Evolutionary conservation across 2,329 filamentous ascomycete species (phyloP), one percentile per base, ranked within the genome.

Genomic region (Aspergillus fructus): DNA sequence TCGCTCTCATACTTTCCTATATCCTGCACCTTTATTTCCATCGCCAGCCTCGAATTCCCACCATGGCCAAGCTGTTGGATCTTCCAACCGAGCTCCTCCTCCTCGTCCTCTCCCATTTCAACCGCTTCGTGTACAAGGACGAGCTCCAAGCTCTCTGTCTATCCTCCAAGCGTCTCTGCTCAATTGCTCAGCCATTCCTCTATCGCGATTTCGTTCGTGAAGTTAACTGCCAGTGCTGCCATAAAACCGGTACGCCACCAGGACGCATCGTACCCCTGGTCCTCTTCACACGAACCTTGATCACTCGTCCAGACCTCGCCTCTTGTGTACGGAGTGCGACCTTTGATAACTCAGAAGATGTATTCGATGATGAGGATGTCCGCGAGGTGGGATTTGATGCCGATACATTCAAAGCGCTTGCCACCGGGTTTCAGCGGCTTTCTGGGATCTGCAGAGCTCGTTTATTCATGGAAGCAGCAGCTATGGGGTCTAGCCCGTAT

Each of bases 281-380:
- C 13, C 34, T 23, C 15, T 61, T 61, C n/a, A 40, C 46, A 2
- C 24, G 46, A n/a, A 52, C 56, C 5, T 6, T 59, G 4, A 37
- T 50, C 21, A n/a, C 40, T 42, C 53, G 56, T 9, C 56, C 56
- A 37, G 53, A 61, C 7, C 41, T 61, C 24, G 56, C 34, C 15
- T 34, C 12, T 24, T n/a, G 23, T 24, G 27, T 56, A 27, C 40
- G 33, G 6, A n/a, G 37, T n/a, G 23, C 53, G 6, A n/a, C 7
- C 12, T 15, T 61, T n/a, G 52, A 49, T 9, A 41, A 27, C 17
- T 40, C 17, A 19, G 49, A 47, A 12, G 1, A 27, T n/a, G 21
- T 24, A 11, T n/a, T 13, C 7, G 47, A 50, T 24, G 17, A 19
- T 7, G 19, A 24, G 3, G 30, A 46, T 5, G 12, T 39, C 6